A percentile compares a stretch with the other conserved stretches of the same genome.
These are phyloP conservation scores for Pseudogymnoascus sp. DNA, from an alignment of 2,329 filamentous ascomycete species.

Conservation along the genomic window DNA sequence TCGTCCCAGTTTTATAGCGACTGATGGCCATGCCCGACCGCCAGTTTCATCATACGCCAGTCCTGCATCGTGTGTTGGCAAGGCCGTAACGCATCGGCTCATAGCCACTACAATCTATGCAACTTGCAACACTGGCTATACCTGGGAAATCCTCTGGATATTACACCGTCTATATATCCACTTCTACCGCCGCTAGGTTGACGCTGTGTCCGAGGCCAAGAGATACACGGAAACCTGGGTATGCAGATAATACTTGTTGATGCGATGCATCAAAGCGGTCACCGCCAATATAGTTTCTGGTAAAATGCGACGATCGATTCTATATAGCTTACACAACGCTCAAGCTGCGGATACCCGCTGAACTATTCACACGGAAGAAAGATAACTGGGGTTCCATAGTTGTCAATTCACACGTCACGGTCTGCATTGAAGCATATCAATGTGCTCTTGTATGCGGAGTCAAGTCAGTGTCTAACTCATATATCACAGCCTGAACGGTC, in stretches of 20 bases:
- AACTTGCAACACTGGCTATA: conserved; percentile 9
- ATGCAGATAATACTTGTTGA: background rate
- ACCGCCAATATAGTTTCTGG: background rate
- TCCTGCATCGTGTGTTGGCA: conserved; percentile 13
- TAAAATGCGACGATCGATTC: background rate
- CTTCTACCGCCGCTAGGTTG: background rate
- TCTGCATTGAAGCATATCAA: background rate
- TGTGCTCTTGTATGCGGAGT: background rate
- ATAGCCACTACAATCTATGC: background rate
- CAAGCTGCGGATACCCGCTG: background rate
- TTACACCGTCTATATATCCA: conserved; percentile 7
- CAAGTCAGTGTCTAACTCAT: background rate
- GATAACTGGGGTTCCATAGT: background rate
- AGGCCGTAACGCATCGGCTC: conserved; percentile 3
- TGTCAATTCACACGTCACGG: background rate
- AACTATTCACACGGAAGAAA: background rate
- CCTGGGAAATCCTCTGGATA: background rate
- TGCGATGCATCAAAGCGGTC: background rate
- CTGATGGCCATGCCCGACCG: background rate
- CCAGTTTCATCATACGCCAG: conserved; percentile 7
- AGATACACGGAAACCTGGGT: background rate
- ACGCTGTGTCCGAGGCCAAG: background rate
- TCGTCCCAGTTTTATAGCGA: conserved; percentile 1
- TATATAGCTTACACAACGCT: background rate
- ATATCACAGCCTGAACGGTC: background rate